A percentile compares a stretch with the other conserved stretches of the same genome.
phyloP scores from a whole-genome alignment of 2,329 filamentous ascomycete species.

The Exophiala sideris region DNA sequence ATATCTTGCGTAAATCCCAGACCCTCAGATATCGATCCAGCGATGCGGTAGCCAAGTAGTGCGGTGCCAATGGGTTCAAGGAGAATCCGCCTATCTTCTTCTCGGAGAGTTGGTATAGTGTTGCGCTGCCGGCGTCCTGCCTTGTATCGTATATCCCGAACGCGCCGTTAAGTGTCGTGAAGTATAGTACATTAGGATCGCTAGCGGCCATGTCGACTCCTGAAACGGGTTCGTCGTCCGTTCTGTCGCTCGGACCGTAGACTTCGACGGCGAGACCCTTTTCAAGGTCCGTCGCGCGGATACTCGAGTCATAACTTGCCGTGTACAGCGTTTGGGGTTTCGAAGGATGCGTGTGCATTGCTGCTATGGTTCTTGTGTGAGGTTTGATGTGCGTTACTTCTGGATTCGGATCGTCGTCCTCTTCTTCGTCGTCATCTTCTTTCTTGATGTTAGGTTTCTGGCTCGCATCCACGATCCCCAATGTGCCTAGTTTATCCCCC shows the following conservation, averaged over 20 bases:
- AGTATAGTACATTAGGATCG: conserved; percentile 73
- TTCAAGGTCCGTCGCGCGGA: conserved; percentile 78
- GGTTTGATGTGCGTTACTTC: conserved; percentile 87
- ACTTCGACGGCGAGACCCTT: conserved; percentile 77
- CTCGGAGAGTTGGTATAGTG: conserved; percentile 74
- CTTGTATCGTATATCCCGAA: conserved; percentile 81
- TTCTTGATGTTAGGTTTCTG: conserved; percentile 53
- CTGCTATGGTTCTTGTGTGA: conserved; percentile 82
- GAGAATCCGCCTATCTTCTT: conserved; percentile 97
- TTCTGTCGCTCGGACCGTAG: conserved; percentile 68
- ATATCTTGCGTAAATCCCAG: conserved; percentile 81
- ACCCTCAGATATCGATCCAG: conserved; percentile 85
- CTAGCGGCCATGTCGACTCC: conserved; percentile 73
- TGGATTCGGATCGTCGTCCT: conserved; percentile 68
- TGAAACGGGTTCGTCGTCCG: conserved; percentile 75
- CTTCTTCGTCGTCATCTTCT: conserved; percentile 48
- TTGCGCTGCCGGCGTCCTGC: conserved; percentile 51
- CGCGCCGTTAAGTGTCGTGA: conserved; percentile 77
- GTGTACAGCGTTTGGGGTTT: conserved; percentile 76
- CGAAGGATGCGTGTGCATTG: conserved; percentile 71
- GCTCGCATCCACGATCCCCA: conserved; percentile 87
- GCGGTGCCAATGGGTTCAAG: conserved; percentile 72
- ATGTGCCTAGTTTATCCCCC: conserved; percentile 86
- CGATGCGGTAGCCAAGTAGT: conserved; percentile 83
- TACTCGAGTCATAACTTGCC: conserved; percentile 87